Conservation (phyloP, 768 basidiomycete species). For the Daedaleopsis sinensis region DNA sequence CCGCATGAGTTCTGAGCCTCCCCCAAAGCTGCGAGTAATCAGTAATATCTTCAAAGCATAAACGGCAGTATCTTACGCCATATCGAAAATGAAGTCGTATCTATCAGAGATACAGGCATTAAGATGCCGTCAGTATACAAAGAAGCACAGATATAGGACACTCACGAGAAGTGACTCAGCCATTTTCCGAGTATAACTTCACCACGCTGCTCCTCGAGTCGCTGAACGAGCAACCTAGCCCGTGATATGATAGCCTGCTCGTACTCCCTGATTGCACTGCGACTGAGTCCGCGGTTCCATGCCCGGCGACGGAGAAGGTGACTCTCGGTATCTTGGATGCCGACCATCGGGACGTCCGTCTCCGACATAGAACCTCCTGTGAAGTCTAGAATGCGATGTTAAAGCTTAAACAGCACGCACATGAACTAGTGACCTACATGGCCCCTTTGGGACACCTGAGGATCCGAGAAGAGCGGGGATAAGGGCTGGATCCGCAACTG, state of each 20-base stretch:
- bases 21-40: neutral
- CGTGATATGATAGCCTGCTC: conserved; percentile 42
- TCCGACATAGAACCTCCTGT: neutral
- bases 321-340: conserved; percentile 27
- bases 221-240: conserved; percentile 43
- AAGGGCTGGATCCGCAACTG: conserved; percentile 34
- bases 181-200: conserved; percentile 36
- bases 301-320: conserved; percentile 48
- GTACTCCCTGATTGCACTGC: conserved; percentile 49
- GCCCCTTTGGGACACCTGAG: conserved; percentile 45
- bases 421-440: conserved; percentile 30
- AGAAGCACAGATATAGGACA: neutral
- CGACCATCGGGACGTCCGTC: conserved; percentile 17
- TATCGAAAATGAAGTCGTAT: neutral
- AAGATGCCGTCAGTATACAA: neutral
- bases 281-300: conserved; percentile 53
- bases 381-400: neutral
- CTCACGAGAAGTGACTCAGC: conserved; percentile 44
- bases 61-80: neutral
- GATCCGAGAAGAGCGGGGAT: conserved; percentile 27
- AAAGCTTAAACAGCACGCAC: conserved; percentile 34
- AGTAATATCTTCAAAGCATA: neutral
- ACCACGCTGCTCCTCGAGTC: conserved; percentile 26
- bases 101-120: neutral
- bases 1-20: conserved; percentile 40